Percentiles rank a stretch among this genome's conserved stretches.
phyloP scores from a whole-genome alignment of 148 eudicot genomes.

The Simmondsia chinensis region DNA sequence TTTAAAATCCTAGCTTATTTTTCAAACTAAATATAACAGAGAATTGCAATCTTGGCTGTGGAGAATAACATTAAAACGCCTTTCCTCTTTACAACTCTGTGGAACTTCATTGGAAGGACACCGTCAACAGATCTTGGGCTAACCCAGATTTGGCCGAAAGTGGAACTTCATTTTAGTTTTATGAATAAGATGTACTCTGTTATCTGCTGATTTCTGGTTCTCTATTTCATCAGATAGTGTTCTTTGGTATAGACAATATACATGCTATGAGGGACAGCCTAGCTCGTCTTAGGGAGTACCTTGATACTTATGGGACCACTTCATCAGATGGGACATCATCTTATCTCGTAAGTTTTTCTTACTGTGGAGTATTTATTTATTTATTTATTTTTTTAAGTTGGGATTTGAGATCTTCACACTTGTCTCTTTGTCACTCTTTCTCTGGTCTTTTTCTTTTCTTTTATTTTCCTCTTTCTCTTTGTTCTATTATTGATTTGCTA shows the following conservation, averaged over 20 bases:
- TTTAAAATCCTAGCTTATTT: too few species aligned
- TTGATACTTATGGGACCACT: conserved; percentile 92
- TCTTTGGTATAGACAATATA: conserved; percentile 96
- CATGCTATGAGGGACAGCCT: conserved; percentile 99
- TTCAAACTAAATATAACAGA: too few species aligned
- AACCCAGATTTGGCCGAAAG: too few species aligned
- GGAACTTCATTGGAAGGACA: too few species aligned
- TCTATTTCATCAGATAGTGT: conserved; percentile 62
- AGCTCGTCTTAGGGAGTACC: conserved; percentile 87
- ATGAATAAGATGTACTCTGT: neutral
- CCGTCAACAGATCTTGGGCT: too few species aligned
- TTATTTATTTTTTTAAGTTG: neutral
- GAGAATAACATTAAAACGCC: too few species aligned
- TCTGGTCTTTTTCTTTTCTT: neutral
- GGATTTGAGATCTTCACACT: neutral
- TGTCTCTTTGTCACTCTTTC: neutral
- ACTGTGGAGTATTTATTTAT: conserved; percentile 1
- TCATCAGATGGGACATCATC: conserved; percentile 98
- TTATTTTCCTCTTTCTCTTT: neutral
- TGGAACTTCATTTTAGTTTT: too few species aligned
- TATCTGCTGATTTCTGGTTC: conserved; percentile 8
- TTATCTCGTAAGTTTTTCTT: conserved; percentile 54
- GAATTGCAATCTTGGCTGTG: too few species aligned
- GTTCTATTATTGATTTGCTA: too few species aligned
- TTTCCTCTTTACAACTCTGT: too few species aligned